Evolutionary conservation across 2,329 filamentous ascomycete species (phyloP), one percentile per base, ranked within the genome.

Genomic region (Nigrospora osmanthi): DNA sequence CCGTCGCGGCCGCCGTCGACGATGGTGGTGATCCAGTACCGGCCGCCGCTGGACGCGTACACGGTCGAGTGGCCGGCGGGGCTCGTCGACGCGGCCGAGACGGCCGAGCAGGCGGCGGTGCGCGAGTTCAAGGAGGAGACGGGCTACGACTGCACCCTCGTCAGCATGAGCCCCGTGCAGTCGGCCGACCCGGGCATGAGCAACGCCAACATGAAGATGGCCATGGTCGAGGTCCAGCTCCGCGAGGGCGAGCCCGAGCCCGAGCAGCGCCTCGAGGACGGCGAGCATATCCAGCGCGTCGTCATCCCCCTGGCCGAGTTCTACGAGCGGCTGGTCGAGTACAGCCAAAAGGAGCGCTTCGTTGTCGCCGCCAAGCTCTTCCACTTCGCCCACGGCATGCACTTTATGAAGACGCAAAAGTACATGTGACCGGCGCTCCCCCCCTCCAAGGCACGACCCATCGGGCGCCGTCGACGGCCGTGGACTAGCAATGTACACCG

Each of bases 211-310:
- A 78, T 81, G 75, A 71, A 78, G 64, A 63, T 81, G 49, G 77
- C 74, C 45, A 78, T 76, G 58, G 75, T 81, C 13, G 75, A 80
- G 60, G 76, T 80, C 13, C 57, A 75, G 42, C 57, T 81, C 44
- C 60, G 64, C 11, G 72, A 73, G 49, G 71, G 67, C 3, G 69
- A 73, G 28, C 51, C 54, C 52, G 62, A 70, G 62, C 78, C 78
- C 0, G 70, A 77, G 63, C 78, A 81, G 61, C 66, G 70, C 41
- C 63, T 81, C 32, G 78, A 82, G 46, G 77, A 80, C 42, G 78
- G 78, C 11, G 78, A 81, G 63, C 72, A 76, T 55, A 82, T 83
- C 48, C 68, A 80, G 61, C 63, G 76, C n/a, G 71, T 81, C 2
- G 67, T 80, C 16, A 71, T 82, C 41, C 78, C 77, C 38, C 57